phyloP scores from a whole-genome alignment of 1,284 basidiomycete genomes.

The Ustilago trichophora region DNA sequence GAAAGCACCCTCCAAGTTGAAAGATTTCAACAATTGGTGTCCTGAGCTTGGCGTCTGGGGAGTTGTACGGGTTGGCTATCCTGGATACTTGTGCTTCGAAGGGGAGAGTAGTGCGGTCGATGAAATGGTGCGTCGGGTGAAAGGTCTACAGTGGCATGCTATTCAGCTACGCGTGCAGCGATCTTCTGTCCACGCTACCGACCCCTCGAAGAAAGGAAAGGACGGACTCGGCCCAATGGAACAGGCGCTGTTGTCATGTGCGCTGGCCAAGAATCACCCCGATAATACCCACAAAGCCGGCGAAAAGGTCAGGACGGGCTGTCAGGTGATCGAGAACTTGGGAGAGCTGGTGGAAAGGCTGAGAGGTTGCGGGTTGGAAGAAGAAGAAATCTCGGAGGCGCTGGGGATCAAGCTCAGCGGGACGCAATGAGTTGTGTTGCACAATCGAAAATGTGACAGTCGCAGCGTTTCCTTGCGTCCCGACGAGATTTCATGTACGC shows the following conservation, averaged over 20 bases:
- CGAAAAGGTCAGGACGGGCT: constrained; percentile 30
- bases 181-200: constrained; percentile 1
- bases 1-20: constrained; percentile 49
- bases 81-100: constrained; percentile 56
- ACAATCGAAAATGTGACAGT: no score
- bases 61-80: constrained; percentile 48
- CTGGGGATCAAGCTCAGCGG: constrained; percentile 15
- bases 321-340: constrained; percentile 39
- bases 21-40: constrained; percentile 51
- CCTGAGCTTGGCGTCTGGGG: constrained; percentile 47
- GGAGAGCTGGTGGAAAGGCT: constrained; percentile 34
- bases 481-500: no score
- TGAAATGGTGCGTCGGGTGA: constrained; percentile 48
- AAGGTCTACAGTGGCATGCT: constrained; percentile 53
- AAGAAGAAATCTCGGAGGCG: constrained; percentile 22
- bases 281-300: constrained; percentile 5
- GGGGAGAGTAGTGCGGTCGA: constrained; percentile 37
- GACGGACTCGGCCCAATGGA: no score
- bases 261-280: constrained; percentile 11
- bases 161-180: constrained; percentile 34
- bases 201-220: no score
- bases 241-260: constrained; percentile 30
- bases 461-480: no score
- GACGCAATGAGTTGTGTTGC: no score
- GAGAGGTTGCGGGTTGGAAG: constrained; percentile 11